Evolutionary conservation across 148 eudicot genomes (phyloP).

Genomic region (Amaranthus cruentus): DNA sequence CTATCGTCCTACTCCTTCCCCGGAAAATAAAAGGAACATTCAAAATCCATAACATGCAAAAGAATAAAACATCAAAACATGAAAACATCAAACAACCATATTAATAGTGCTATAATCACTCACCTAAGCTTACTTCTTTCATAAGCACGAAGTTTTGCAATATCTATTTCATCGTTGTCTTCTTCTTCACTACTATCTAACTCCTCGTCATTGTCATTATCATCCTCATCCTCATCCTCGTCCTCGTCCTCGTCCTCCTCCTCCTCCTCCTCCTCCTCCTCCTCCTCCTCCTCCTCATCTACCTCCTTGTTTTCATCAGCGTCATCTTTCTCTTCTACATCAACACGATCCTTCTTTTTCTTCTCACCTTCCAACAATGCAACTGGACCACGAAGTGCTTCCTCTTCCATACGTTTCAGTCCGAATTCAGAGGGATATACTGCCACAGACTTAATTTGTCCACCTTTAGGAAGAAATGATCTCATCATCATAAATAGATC

Average conservation of each 20-base stretch:
- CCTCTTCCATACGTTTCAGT: slow-evolving; percentile 89
- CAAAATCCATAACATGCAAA: no score
- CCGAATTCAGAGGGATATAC: slow-evolving; percentile 99
- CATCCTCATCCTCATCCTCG: slow-evolving; percentile 38
- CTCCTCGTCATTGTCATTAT: slow-evolving; percentile 30
- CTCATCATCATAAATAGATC: slow-evolving; percentile 69
- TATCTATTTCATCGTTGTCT: slow-evolving; percentile 48
- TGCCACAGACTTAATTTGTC: slow-evolving; percentile 65
- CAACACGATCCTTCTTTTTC: slow-evolving; percentile 32
- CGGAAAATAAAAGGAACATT: no score
- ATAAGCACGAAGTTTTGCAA: slow-evolving; percentile 77
- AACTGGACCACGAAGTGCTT: slow-evolving; percentile 85
- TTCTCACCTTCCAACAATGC: slow-evolving; percentile 62
- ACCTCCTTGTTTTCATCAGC: slow-evolving; percentile 42
- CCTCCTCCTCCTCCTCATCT: slow-evolving; percentile 28
- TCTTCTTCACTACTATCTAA: slow-evolving; percentile 4
- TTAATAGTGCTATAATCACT: background rate
- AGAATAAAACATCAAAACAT: background rate
- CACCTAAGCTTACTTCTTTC: slow-evolving; percentile 90
- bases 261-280: slow-evolving; percentile 33
- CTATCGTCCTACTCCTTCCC: no score
- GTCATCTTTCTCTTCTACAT: slow-evolving; percentile 34
- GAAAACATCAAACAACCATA: background rate
- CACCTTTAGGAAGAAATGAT: slow-evolving; percentile 80
- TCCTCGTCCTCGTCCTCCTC: slow-evolving; percentile 40